Evolutionary conservation across 176 grass and related monocot species (phyloP).

Genomic region (Oryza rufipogon): DNA sequence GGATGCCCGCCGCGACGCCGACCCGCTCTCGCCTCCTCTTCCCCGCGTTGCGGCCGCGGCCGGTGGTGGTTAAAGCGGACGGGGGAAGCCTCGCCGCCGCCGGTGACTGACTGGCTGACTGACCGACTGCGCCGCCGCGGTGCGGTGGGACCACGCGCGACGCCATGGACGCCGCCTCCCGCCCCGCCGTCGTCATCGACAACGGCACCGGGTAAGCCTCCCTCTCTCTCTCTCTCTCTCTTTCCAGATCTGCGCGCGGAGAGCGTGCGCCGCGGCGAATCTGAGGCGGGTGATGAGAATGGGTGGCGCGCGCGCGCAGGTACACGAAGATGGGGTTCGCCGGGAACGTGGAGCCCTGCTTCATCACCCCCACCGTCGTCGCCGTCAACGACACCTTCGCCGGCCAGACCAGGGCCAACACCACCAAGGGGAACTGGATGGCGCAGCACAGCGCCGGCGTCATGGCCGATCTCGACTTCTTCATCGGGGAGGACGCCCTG

Average conservation of each 20-base stretch:
- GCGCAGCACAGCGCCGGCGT: conserved; percentile 96
- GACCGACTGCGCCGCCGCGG: neutral
- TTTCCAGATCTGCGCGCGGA: conserved; percentile 37
- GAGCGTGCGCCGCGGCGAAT: conserved; percentile 27
- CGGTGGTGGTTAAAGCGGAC: neutral
- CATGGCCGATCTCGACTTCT: conserved; percentile 97
- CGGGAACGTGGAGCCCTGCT: conserved; percentile 97
- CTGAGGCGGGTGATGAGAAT: neutral
- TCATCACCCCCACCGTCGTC: conserved; percentile 94
- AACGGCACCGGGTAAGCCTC: conserved; percentile 81
- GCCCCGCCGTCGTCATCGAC: conserved; percentile 95
- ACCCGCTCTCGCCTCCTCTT: conserved; percentile 8
- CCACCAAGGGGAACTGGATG: conserved; percentile 82
- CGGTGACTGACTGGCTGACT: neutral
- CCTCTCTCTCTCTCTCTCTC: neutral
- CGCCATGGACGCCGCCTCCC: conserved; percentile 74
- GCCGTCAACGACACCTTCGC: conserved; percentile 84
- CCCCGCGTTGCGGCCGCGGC: neutral
- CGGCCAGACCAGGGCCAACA: conserved; percentile 54
- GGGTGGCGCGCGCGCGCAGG: conserved; percentile 36
- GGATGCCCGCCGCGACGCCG: conserved; percentile 47
- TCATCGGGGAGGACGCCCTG: conserved; percentile 90
- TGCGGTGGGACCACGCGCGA: neutral
- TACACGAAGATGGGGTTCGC: conserved; percentile 99
- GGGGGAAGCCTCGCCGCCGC: neutral